Base-by-base conservation (phyloP, 257 asterid species). In the Avicennia marina region DNA sequence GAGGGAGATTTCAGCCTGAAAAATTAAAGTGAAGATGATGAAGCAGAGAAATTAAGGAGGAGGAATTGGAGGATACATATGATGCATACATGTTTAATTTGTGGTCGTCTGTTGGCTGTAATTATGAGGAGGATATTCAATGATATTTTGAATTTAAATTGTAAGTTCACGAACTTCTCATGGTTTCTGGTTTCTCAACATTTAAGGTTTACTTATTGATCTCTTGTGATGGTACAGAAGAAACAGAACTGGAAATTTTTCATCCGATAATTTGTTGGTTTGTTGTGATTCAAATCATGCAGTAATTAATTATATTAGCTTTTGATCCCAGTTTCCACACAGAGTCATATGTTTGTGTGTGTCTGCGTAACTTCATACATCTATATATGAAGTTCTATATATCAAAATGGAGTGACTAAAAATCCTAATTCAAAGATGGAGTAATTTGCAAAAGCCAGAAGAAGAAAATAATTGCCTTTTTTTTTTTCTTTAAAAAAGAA, bases 1-100 rank as follows among this genome's bases (percentile, higher is more conserved):
- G 4, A 87, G 81, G n/a, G 94, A 87, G 48, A 87, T 87, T 72
- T 87, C 96, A 15, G 89, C 85, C 96, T 87, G 80, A 16, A 11
- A 12, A 39, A 39, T 0, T 11, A 20, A 11, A 31, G 6, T 26
- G 15, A 10, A n/a, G 27, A 57, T 4, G n/a, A n/a, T n/a, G n/a
- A n/a, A n/a, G n/a, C n/a, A n/a, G n/a, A n/a, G n/a, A n/a, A n/a
- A n/a, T n/a, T n/a, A n/a, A n/a, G n/a, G n/a, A n/a, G n/a, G n/a
- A 9, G 31, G 8, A 52, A 29, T 16, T 18, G n/a, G 13, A 6
- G 21, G n/a, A n/a, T n/a, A n/a, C n/a, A n/a, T n/a, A n/a, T n/a
- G n/a, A n/a, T n/a, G n/a, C n/a, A n/a, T n/a, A n/a, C n/a, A 51
- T 13, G 9, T 32, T 1, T 1, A 32, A 33, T 46, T 46, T 53